phyloP scores from a whole-genome alignment of 2,329 filamentous ascomycete species.

The Sordariomycetes sp. region DNA sequence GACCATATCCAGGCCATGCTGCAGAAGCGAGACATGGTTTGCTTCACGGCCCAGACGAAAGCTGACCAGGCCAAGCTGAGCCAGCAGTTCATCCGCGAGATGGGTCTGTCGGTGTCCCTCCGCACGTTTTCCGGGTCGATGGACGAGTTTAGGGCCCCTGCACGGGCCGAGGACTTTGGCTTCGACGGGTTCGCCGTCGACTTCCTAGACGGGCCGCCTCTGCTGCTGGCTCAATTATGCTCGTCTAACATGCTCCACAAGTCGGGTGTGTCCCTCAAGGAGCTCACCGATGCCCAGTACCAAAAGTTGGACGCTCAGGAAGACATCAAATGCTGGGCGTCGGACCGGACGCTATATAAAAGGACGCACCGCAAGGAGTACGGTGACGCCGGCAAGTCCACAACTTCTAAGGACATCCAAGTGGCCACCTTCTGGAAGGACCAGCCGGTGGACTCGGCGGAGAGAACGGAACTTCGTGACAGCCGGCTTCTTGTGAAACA shows the following conservation, averaged over 20 bases:
- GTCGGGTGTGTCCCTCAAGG: conserved; percentile 52
- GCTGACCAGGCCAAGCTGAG: conserved; percentile 68
- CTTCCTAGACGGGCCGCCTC: conserved; percentile 66
- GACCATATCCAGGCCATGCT: conserved; percentile 43
- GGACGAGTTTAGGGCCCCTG: conserved; percentile 39
- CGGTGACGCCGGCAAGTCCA: conserved; percentile 61
- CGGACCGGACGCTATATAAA: conserved; percentile 51
- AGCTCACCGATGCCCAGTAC: conserved; percentile 58
- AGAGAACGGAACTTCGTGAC: conserved; percentile 49
- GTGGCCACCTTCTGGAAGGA: conserved; percentile 64
- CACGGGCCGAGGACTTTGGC: conserved; percentile 41
- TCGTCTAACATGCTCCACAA: conserved; percentile 57
- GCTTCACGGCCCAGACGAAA: conserved; percentile 66
- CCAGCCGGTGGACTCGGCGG: conserved; percentile 58
- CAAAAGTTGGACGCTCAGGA: conserved; percentile 47
- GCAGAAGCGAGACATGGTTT: conserved; percentile 40
- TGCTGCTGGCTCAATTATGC: conserved; percentile 83
- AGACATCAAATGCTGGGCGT: conserved; percentile 58
- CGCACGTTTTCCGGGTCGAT: conserved; percentile 49
- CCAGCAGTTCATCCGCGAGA: conserved; percentile 47
- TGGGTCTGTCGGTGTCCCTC: conserved; percentile 63
- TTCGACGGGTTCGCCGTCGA: conserved; percentile 76
- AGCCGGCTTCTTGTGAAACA: conserved; percentile 31
- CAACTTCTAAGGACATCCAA: conserved; percentile 49
- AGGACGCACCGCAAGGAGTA: conserved; percentile 71